Evolutionary conservation across 169 alveolate genomes (phyloP).

Genomic region (Miamiensis avidus): DNA sequence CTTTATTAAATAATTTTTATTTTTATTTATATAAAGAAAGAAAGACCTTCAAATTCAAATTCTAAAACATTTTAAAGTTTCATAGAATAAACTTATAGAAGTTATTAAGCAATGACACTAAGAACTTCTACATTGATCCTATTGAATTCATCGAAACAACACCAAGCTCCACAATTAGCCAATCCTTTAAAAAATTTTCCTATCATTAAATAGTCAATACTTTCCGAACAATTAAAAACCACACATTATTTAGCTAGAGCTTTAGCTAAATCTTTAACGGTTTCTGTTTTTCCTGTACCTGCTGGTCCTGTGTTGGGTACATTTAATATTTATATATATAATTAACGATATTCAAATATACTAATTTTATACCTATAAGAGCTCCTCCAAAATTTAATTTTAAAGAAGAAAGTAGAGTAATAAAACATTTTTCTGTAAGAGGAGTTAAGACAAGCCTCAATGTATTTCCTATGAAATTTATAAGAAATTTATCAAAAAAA

Average conservation of each 20-base stretch:
- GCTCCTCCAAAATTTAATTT: slow-evolving; percentile 89
- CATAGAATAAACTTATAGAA: slow-evolving; percentile 58
- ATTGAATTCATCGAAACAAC: too few relatives aligned
- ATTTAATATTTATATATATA: neutral
- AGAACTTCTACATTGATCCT: slow-evolving; percentile 85
- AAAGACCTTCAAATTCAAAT: slow-evolving; percentile 72
- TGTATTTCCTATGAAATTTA: too few relatives aligned
- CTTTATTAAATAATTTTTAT: slow-evolving; percentile 79
- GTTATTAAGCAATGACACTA: slow-evolving; percentile 77
- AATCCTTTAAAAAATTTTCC: slow-evolving; percentile 91
- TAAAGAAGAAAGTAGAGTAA: slow-evolving; percentile 89
- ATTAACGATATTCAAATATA: neutral
- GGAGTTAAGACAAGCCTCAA: slow-evolving; percentile 89
- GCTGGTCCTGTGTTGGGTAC: slow-evolving; percentile 80
- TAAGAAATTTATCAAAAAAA: too few relatives aligned
- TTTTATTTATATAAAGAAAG: slow-evolving; percentile 73
- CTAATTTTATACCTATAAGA: slow-evolving; percentile 74
- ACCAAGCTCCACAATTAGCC: slow-evolving; percentile 85
- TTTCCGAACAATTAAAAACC: slow-evolving; percentile 89
- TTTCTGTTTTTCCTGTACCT: slow-evolving; percentile 91
- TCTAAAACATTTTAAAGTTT: slow-evolving; percentile 45
- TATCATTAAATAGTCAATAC: slow-evolving; percentile 87
- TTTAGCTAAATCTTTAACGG: too few relatives aligned
- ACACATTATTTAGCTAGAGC: too few relatives aligned
- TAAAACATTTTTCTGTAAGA: slow-evolving; percentile 88